Conservation (phyloP, 2,329 filamentous ascomycete species). For the Colletotrichum tropicicola region DNA sequence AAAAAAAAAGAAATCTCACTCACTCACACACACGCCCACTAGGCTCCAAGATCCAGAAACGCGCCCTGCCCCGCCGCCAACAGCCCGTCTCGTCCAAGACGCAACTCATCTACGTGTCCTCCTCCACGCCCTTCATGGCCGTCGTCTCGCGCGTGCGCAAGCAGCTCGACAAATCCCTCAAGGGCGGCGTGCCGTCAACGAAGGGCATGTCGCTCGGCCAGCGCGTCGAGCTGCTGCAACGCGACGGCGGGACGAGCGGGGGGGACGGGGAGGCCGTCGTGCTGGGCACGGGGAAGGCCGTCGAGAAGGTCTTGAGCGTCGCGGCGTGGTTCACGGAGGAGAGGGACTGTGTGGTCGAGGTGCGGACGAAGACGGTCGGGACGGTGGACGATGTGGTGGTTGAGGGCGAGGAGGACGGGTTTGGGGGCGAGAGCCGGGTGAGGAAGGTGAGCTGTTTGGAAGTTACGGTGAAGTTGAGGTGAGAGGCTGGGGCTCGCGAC, state of each 20-base stretch:
- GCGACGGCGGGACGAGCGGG: constrained; percentile 37
- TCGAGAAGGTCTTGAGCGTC: constrained; percentile 69
- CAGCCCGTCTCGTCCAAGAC: constrained; percentile 52
- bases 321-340: constrained; percentile 73
- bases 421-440: constrained; percentile 47
- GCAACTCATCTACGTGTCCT: constrained; percentile 70
- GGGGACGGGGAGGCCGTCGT: constrained; percentile 58
- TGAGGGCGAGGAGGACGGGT: constrained; percentile 46
- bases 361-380: constrained; percentile 70
- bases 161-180: constrained; percentile 64
- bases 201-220: constrained; percentile 55
- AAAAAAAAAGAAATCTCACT: too few species aligned
- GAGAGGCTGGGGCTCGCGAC: too few species aligned
- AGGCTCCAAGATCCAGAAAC: constrained; percentile 61
- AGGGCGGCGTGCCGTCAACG: constrained; percentile 53
- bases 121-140: constrained; percentile 73
- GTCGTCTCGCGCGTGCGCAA: constrained; percentile 72
- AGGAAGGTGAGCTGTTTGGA: constrained; percentile 62
- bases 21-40: too few species aligned
- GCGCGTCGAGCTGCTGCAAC: constrained; percentile 53
- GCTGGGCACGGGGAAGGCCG: constrained; percentile 73
- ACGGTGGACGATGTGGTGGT: constrained; percentile 73
- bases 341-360: constrained; percentile 63
- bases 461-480: constrained; percentile 56
- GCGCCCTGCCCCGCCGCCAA: constrained; percentile 52